phyloP scores from a whole-genome alignment of 148 eudicot species.

The Talinum fruticosum region DNA sequence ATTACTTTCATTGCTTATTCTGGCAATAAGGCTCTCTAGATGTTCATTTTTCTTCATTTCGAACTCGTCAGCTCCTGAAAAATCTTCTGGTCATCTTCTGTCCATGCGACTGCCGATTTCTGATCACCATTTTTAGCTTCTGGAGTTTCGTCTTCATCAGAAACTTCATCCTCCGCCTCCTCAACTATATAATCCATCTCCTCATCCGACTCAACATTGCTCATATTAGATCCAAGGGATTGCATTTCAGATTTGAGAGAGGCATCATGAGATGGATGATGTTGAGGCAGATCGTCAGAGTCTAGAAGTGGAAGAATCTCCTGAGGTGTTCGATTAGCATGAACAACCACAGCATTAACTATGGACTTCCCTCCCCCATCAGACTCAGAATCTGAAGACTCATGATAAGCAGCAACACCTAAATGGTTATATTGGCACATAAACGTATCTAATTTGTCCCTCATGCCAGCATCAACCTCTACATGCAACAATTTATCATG shows the following conservation, averaged over 20 bases:
- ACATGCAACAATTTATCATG: slow-evolving; percentile 13
- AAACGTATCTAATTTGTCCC: background rate
- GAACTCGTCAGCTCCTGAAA: slow-evolving; percentile 37
- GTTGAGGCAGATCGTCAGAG: slow-evolving; percentile 26
- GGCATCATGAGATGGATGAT: slow-evolving; percentile 23
- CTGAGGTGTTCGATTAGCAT: slow-evolving; percentile 36
- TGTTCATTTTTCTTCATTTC: slow-evolving; percentile 47
- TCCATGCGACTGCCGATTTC: slow-evolving; percentile 38
- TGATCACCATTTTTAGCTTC: slow-evolving; percentile 21
- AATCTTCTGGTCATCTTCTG: slow-evolving; percentile 46
- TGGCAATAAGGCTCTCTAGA: slow-evolving; percentile 44
- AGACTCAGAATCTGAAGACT: slow-evolving; percentile 34
- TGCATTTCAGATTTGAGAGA: slow-evolving; percentile 27
- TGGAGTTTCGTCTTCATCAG: slow-evolving; percentile 19
- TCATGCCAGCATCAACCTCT: slow-evolving; percentile 9
- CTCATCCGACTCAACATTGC: slow-evolving; percentile 24
- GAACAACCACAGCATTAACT: background rate
- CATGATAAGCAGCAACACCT: background rate
- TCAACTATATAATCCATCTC: slow-evolving; percentile 13
- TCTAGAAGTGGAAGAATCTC: slow-evolving; percentile 52
- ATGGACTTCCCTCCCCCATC: slow-evolving; percentile 6
- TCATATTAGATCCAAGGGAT: slow-evolving; percentile 26
- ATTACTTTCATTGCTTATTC: slow-evolving; percentile 21
- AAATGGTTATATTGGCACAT: too few species aligned
- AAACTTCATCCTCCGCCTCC: slow-evolving; percentile 21